Evolutionary conservation across 495 filamentous ascomycete genomes (phyloP).

Genomic region (Pseudevernia furfuracea): DNA sequence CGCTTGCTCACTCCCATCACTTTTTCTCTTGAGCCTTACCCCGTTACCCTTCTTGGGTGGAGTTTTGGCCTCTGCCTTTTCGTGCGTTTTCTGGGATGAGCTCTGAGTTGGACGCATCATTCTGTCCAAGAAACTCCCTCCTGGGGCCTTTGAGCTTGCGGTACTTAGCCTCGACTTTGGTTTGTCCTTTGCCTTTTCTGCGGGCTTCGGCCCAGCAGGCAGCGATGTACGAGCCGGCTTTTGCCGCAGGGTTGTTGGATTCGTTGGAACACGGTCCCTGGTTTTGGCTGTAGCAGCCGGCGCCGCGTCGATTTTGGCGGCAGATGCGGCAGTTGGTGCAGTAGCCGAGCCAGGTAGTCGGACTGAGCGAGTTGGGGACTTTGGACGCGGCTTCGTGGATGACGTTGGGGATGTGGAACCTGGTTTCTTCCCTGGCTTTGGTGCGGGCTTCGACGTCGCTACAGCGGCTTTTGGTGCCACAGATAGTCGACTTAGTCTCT

Average conservation of each 20-base stretch:
- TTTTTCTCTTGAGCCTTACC: conserved; percentile 21
- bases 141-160: conserved; percentile 41
- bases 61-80: conserved; percentile 51
- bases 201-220: conserved; percentile 28
- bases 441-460: conserved; percentile 25
- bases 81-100: conserved; percentile 67
- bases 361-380: conserved; percentile 57
- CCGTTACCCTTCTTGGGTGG: conserved; percentile 29
- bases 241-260: conserved; percentile 26
- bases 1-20: conserved; percentile 21
- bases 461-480: conserved; percentile 19
- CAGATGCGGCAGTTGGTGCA: conserved; percentile 55
- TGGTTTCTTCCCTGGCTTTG: conserved; percentile 19
- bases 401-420: conserved; percentile 21
- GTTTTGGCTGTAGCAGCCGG: conserved; percentile 23
- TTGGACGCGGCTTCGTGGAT: conserved; percentile 49
- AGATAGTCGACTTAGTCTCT: conserved; percentile 11
- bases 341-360: conserved; percentile 55
- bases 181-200: conserved; percentile 33
- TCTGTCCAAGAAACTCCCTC: conserved; percentile 74
- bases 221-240: conserved; percentile 39
- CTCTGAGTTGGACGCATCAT: conserved; percentile 90
- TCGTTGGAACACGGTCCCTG: conserved; percentile 16
- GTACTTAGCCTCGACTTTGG: conserved; percentile 37
- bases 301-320: conserved; percentile 43